A percentile compares a stretch with the other conserved stretches of the same genome.
Conservation (phyloP, 139 green algal species). For the Coccomyxa sp. region DNA sequence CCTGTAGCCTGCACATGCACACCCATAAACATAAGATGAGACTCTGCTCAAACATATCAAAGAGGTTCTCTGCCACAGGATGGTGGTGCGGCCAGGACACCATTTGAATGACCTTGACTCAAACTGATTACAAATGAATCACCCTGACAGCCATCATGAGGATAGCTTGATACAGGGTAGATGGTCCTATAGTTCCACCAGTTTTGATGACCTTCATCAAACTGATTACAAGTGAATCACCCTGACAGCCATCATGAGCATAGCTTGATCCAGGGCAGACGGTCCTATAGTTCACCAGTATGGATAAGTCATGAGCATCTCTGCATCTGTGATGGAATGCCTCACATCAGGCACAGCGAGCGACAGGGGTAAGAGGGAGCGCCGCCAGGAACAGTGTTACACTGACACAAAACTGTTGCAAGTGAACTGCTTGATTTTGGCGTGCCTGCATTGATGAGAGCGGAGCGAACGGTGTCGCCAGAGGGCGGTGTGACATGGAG, state of each 20-base stretch:
- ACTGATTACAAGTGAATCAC: no score
- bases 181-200: no score
- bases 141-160: no score
- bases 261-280: no score
- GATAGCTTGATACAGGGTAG: no score
- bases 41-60: neutral
- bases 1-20: conserved; percentile 44
- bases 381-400: neutral
- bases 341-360: neutral
- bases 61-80: neutral
- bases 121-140: no score
- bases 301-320: no score
- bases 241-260: no score
- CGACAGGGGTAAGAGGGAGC: neutral
- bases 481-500: conserved; percentile 67
- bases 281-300: no score
- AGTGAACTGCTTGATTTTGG: neutral
- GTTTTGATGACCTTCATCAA: no score
- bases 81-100: neutral
- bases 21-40: neutral
- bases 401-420: neutral
- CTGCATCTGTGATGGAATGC: no score
- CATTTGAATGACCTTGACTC: no score
- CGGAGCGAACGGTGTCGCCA: conserved; percentile 69
- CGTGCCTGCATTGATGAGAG: conserved; percentile 77